Conservation (phyloP, 805 yeast genomes). For the Wickerhamiella nectarea region DNA sequence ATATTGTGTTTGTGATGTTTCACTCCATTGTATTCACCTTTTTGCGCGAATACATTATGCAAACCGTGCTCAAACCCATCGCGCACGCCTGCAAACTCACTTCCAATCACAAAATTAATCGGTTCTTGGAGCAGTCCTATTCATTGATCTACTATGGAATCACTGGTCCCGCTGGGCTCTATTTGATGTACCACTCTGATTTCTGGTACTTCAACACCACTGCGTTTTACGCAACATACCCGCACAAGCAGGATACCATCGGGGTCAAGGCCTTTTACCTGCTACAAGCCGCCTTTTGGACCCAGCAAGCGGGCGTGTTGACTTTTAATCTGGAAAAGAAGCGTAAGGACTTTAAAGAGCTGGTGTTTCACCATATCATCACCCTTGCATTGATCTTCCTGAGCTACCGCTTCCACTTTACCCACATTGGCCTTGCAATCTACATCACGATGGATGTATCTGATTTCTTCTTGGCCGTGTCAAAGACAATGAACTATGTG, state of each 20-base stretch:
- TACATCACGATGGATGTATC: constrained; percentile 94
- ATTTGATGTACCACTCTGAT: constrained; percentile 72
- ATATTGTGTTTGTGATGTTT: constrained; percentile 63
- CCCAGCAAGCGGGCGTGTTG: constrained; percentile 81
- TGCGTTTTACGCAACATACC: constrained; percentile 66
- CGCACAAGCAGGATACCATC: constrained; percentile 62
- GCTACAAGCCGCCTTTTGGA: constrained; percentile 94
- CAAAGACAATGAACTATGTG: constrained; percentile 79
- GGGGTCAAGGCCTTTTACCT: constrained; percentile 71
- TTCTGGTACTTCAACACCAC: constrained; percentile 83
- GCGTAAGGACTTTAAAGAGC: constrained; percentile 82
- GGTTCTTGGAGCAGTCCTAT: constrained; percentile 91
- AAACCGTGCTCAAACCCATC: constrained; percentile 58
- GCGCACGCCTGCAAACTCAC: constrained; percentile 42
- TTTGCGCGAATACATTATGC: constrained; percentile 83
- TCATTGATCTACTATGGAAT: constrained; percentile 66
- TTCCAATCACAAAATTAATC: constrained; percentile 42
- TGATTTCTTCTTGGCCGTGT: constrained; percentile 71
- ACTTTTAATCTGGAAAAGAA: constrained; percentile 83
- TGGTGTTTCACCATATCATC: constrained; percentile 84
- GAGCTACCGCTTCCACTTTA: constrained; percentile 87
- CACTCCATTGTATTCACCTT: constrained; percentile 83
- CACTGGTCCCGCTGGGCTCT: constrained; percentile 76
- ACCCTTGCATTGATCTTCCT: constrained; percentile 77
- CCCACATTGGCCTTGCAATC: constrained; percentile 85